phyloP scores from a whole-genome alignment of 805 yeast species.

The Pichia membranifaciens region DNA sequence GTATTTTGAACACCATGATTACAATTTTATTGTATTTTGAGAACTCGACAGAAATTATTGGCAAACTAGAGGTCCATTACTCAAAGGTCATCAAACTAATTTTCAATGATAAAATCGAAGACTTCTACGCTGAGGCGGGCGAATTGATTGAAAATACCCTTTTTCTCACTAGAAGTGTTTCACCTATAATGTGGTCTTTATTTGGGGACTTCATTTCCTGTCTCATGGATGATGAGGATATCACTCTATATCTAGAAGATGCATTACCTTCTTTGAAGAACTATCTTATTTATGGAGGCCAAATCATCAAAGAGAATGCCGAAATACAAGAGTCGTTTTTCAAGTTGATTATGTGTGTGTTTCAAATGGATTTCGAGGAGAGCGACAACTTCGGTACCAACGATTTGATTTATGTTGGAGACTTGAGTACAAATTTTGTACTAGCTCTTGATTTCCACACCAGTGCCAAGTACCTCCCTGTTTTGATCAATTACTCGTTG shows the following conservation, averaged over 20 bases:
- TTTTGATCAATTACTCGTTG: constrained; percentile 40
- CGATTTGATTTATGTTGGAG: constrained; percentile 56
- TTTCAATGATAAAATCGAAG: constrained; percentile 60
- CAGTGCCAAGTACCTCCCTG: constrained; percentile 41
- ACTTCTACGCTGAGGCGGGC: constrained; percentile 75
- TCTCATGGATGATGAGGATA: constrained; percentile 40
- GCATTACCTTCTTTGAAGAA: constrained; percentile 68
- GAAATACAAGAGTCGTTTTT: constrained; percentile 44
- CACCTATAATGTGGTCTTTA: constrained; percentile 71
- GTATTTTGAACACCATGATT: constrained; percentile 79
- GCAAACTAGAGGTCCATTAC: constrained; percentile 64
- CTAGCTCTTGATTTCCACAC: constrained; percentile 45
- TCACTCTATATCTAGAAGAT: constrained; percentile 69
- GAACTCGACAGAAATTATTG: constrained; percentile 64
- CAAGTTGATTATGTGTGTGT: constrained; percentile 42
- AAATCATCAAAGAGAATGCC: constrained; percentile 41
- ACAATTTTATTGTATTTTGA: constrained; percentile 86
- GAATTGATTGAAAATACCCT: constrained; percentile 76
- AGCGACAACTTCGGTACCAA: constrained; percentile 46
- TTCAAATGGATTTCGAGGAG: constrained; percentile 26
- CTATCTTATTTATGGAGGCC: constrained; percentile 54
- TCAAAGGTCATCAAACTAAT: constrained; percentile 70
- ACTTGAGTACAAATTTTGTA: constrained; percentile 58
- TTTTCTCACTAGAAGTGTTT: constrained; percentile 52
- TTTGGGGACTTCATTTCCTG: constrained; percentile 44